Conservation (phyloP, 2,329 filamentous ascomycete genomes). For the Trichothecium roseum region DNA sequence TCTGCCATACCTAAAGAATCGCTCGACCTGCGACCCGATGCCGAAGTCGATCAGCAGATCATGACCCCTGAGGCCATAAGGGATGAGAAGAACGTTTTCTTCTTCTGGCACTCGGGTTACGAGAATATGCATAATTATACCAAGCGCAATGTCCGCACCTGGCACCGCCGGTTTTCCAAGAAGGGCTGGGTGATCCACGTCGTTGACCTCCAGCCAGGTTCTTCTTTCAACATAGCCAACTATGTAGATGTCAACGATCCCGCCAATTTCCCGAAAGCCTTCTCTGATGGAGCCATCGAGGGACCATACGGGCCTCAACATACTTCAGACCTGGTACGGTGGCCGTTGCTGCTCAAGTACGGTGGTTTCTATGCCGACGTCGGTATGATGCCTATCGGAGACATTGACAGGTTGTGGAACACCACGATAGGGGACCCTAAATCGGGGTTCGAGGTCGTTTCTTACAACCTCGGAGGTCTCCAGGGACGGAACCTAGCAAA, state of each 20-base stretch:
- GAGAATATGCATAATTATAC: conserved; percentile 37
- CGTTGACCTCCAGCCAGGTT: conserved; percentile 31
- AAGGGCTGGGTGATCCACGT: conserved; percentile 44
- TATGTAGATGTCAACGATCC: conserved; percentile 36
- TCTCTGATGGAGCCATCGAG: conserved; percentile 33
- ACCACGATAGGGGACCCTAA: conserved; percentile 32
- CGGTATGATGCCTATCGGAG: conserved; percentile 45
- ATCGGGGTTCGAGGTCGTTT: conserved; percentile 36
- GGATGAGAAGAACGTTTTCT: conserved; percentile 43
- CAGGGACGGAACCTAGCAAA: conserved; percentile 30
- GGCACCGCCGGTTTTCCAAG: conserved; percentile 39
- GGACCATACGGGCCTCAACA: conserved; percentile 43
- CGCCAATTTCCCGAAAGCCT: conserved; percentile 35
- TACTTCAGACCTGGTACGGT: conserved; percentile 47
- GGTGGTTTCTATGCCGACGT: conserved; percentile 50
- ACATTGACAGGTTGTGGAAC: conserved; percentile 43
- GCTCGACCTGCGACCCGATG: conserved; percentile 34
- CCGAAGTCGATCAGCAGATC: conserved; percentile 31
- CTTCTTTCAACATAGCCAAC: conserved; percentile 34
- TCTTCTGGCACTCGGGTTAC: conserved; percentile 46
- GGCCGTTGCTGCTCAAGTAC: conserved; percentile 43
- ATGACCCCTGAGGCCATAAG: conserved; percentile 25
- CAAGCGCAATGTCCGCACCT: conserved; percentile 40
- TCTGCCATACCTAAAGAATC: conserved; percentile 25
- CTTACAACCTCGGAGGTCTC: conserved; percentile 28